Conservation (phyloP, 768 basidiomycete species). For the Cubamyces sp. region DNA sequence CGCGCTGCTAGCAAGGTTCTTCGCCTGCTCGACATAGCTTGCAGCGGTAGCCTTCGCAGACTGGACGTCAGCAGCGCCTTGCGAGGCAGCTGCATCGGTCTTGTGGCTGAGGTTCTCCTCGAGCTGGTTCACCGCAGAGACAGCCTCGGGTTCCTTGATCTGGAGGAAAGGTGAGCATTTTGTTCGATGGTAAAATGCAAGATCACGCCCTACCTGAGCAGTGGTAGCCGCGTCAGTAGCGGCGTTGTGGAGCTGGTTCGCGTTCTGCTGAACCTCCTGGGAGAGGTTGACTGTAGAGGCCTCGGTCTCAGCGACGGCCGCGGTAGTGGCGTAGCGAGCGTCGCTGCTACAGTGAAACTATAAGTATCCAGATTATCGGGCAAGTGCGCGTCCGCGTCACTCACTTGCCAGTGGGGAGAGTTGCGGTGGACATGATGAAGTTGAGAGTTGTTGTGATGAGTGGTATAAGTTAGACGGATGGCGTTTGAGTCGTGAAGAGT, state of each 20-base stretch:
- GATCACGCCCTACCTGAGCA: constrained; percentile 48
- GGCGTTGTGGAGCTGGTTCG: constrained; percentile 46
- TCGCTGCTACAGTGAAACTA: constrained; percentile 26
- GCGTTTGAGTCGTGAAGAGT: constrained; percentile 1
- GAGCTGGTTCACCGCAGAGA: constrained; percentile 35
- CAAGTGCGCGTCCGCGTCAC: constrained; percentile 3
- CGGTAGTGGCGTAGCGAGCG: constrained; percentile 54
- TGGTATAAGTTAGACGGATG: constrained; percentile 5
- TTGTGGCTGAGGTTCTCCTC: constrained; percentile 37
- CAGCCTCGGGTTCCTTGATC: constrained; percentile 29
- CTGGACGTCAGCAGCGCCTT: constrained; percentile 58
- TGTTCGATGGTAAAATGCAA: background rate
- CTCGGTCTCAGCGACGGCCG: constrained; percentile 52
- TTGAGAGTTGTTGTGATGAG: background rate
- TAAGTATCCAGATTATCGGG: constrained; percentile 2
- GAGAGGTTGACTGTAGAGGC: constrained; percentile 48
- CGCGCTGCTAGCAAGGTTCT: constrained; percentile 47
- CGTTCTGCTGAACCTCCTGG: constrained; percentile 51
- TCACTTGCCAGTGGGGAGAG: constrained; percentile 24
- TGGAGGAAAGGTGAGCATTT: background rate
- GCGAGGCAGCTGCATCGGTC: constrained; percentile 56
- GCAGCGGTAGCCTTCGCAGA: constrained; percentile 48
- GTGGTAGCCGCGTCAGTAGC: constrained; percentile 55
- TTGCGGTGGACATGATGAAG: constrained; percentile 20
- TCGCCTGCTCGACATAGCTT: constrained; percentile 60